Base-by-base conservation (phyloP, 2,329 filamentous ascomycete genomes). In the Ascochyta rabiei region DNA sequence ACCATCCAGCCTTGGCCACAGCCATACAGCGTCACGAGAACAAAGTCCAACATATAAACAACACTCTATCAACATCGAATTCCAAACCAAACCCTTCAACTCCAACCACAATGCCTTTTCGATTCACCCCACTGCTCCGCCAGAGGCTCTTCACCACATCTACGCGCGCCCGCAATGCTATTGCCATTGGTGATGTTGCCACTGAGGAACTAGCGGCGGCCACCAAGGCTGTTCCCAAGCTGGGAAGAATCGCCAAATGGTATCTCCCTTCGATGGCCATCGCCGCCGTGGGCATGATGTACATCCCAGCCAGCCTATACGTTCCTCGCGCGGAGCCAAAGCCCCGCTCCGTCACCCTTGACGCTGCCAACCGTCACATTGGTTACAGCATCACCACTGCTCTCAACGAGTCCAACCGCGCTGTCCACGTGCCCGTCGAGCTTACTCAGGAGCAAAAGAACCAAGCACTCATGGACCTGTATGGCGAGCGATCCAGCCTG, bases 241-340 rank as follows among this genome's bases (percentile, higher is more conserved):
- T 73, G 38, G 71, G 71, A 56, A 64, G 59, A 18, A 63, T 74
- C 52, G 69, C 64, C 53, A 59, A 54, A 66, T 73, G 71, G 71
- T 74, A 63, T 26, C 66, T 74, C 9, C 71, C 71, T 28, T 66
- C 70, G 39, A 74, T 74, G 71, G 70, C 69, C 21, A 56, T 65
- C 33, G 62, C 72, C 40, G 69, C 71, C 56, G 48, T 68, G 26
- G 68, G 68, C 58, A 72, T 69, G 64, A 61, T 64, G 54, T 68
- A 63, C 43, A 55, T 71, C 24, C 67, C 69, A 23, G 56, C 63
- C 24, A 59, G 56, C 46, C 37, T 65, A 23, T 63, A 61, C 51
- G 4, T 51, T 37, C 44, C 61, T 46, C 39, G 45, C 19, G 28
- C 53, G 18, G 48, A 61, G 40, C 55, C 57, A 55, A 61, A 53